phyloP scores from a whole-genome alignment of 2,329 filamentous ascomycete species.

The Setomelanomma holmii region DNA sequence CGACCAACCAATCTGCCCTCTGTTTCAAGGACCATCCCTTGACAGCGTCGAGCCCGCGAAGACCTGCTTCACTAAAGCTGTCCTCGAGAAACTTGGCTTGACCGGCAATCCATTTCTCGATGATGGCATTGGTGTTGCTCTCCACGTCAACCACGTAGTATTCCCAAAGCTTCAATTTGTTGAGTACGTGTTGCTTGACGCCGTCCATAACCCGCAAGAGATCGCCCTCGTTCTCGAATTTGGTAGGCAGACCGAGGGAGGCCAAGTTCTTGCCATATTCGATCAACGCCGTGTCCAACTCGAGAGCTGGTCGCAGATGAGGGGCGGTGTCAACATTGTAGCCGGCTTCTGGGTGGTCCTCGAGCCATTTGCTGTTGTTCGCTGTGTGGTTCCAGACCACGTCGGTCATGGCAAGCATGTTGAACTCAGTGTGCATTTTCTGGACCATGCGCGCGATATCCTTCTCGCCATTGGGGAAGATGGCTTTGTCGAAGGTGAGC shows the following conservation, averaged over 20 bases:
- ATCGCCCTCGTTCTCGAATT: constrained; percentile 74
- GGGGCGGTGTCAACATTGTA: constrained; percentile 94
- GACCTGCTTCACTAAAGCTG: constrained; percentile 55
- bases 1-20: constrained; percentile 69
- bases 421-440: constrained; percentile 84
- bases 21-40: constrained; percentile 63
- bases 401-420: constrained; percentile 87
- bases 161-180: constrained; percentile 84
- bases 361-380: constrained; percentile 91
- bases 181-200: constrained; percentile 81
- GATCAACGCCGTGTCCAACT: constrained; percentile 78
- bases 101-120: constrained; percentile 74
- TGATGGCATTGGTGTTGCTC: constrained; percentile 69
- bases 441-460: constrained; percentile 79
- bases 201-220: constrained; percentile 82
- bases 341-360: constrained; percentile 92
- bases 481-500: constrained; percentile 78
- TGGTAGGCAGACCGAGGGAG: constrained; percentile 75
- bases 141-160: constrained; percentile 88
- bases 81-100: constrained; percentile 63
- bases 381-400: constrained; percentile 99
- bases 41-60: constrained; percentile 61
- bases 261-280: constrained; percentile 68
- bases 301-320: constrained; percentile 69
- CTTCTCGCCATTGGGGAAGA: constrained; percentile 84